Percentiles rank a stretch among this genome's conserved stretches.
These are phyloP conservation scores for Cardamine occulta DNA, from an alignment of 345 rosid genomes.

Conservation along the genomic window DNA sequence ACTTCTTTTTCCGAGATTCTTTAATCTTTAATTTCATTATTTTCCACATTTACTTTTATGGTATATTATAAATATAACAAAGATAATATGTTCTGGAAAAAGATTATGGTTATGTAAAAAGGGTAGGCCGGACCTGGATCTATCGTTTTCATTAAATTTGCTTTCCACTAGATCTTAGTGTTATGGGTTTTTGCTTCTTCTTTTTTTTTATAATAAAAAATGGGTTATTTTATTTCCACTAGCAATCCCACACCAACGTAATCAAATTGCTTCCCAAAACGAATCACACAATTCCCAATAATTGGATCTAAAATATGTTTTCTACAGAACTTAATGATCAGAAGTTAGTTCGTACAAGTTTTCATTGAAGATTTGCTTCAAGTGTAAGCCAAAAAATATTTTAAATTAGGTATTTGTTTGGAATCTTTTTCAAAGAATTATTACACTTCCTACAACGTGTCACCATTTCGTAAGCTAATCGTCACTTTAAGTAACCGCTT, in stretches of 20 bases:
- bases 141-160: not conserved
- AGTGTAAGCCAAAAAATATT: not conserved
- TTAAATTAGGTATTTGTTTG: not conserved
- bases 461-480: constrained; percentile 1
- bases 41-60: too few species aligned
- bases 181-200: not conserved
- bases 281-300: not conserved
- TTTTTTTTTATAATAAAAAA: not conserved
- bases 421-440: not conserved
- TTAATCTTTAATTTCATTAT: too few species aligned
- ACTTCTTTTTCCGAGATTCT: not conserved
- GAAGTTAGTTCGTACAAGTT: not conserved
- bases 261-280: not conserved
- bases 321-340: not conserved
- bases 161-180: not conserved
- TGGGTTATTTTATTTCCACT: not conserved
- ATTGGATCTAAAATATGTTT: not conserved
- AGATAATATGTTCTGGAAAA: not conserved
- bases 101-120: not conserved
- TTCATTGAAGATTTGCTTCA: not conserved
- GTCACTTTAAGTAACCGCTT: constrained; percentile 40
- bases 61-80: not conserved
- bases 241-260: not conserved
- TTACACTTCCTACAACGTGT: constrained; percentile 5
- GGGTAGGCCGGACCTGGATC: not conserved